Evolutionary conservation across 257 asterid species (phyloP).

Genomic region (Petrea volubilis): DNA sequence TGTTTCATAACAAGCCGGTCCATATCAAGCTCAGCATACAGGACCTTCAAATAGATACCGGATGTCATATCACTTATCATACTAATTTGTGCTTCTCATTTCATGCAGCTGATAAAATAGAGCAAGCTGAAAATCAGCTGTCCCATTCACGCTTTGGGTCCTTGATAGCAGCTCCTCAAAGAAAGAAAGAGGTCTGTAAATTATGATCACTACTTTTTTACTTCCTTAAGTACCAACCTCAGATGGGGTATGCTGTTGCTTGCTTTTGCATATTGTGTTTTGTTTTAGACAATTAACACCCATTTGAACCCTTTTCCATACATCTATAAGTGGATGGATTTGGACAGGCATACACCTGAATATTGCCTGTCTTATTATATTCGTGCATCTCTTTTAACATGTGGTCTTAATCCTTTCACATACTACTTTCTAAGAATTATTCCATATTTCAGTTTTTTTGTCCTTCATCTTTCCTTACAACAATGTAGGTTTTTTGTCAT

Average conservation of each 20-base stretch:
- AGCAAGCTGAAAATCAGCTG: constrained; percentile 96
- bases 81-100: constrained; percentile 14
- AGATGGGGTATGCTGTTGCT: neutral
- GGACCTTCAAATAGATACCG: constrained; percentile 14
- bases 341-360: neutral
- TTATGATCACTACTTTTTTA: neutral
- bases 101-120: constrained; percentile 91
- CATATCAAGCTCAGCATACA: neutral
- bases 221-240: neutral
- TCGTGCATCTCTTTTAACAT: no score
- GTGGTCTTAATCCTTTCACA: no score
- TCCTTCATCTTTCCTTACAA: no score
- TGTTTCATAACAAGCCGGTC: neutral
- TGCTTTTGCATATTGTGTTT: neutral
- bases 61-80: constrained; percentile 6
- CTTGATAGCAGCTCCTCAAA: constrained; percentile 66
- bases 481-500: neutral
- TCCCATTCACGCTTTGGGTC: constrained; percentile 87
- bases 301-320: neutral
- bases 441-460: neutral
- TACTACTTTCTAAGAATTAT: no score
- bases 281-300: neutral
- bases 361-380: no score
- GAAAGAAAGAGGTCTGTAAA: constrained; percentile 82
- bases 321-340: neutral